Evolutionary conservation across 1,284 basidiomycete genomes (phyloP), one percentile per base, ranked within the genome.

Genomic region (Polyporus tsugae): DNA sequence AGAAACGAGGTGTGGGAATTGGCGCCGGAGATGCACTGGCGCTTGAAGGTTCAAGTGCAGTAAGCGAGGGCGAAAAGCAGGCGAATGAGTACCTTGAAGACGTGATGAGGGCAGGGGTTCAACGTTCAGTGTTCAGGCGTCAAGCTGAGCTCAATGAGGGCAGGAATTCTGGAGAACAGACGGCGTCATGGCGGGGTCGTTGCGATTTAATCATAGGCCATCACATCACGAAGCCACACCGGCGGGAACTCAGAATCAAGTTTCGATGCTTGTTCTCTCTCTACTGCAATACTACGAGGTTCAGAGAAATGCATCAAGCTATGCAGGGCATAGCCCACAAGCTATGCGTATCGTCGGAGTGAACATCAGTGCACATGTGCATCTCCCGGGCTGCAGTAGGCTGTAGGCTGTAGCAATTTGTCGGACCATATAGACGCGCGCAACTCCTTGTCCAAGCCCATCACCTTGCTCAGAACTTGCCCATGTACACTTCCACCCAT

Each of bases 181-280:
- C 25, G 49, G 52, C n/a, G n/a, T n/a, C n/a, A n/a, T n/a, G n/a
- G n/a, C 57, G 55, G 42, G 59, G 35, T 15, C 29, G 58, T 41
- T 49, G 65, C 60, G 41, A 42, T 25, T 33, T 61, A 42, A 69
- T 66, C 68, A 66, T 49, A 44, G 62, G 53, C 49, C 67, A 68
- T 68, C 67, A 64, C 58, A 68, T 68, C 67, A 68, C 5, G 63
- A 68, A 64, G 66, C 41, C 35, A 61, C 41, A 44, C 57, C 42
- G 57, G 63, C 25, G 29, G 52, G 25, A 35, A 53, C 17, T 46
- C 55, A 55, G 25, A 52, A 63, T 67, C 66, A 67, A 60, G 44
- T 67, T 53, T 63, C 60, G 52, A 49, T 33, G 52, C 52, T 35
- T 35, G 17, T 10, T 33, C 53, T 55, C 15, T 38, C 55, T 6